Base-by-base conservation (phyloP, 352 stramenopile genomes). In the Globisporangium carolinianum region DNA sequence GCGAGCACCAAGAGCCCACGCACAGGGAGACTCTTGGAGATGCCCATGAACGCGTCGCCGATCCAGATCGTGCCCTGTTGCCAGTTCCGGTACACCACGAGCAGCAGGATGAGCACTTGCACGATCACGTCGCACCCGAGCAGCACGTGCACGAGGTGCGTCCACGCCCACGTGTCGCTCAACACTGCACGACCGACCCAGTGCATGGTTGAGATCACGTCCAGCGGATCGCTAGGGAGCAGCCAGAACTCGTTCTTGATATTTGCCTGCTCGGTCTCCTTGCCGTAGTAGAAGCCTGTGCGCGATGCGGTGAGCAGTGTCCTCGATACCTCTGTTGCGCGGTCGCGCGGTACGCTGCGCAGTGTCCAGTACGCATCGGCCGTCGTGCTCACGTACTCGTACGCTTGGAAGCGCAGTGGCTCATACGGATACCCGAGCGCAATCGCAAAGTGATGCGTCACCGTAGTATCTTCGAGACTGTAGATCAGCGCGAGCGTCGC, bases 11-110 rank as follows among this genome's bases (percentile, higher is more conserved):
- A 62, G 11, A 71, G 39, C 0, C 72, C 72, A 11, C 72, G 72
- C 35, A 69, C 57, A 1, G 76, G 17, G 4, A 82, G 54, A 52
- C 61, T 60, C 5, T 53, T 66, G 0, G 72, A 79, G n/a, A 82
- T 64, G 0, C 61, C 63, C 2, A 66, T 65, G 35, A 82, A 79
- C 3, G 67, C 69, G 43, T 73, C 68, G 7, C 72, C 70, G 12
- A 82, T 59, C 72, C 72, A 80, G 58, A 77, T 55, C 47, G 67
- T 61, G 3, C 70, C 67, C 5, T 53, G 43, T 3, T 58, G 62
- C 7, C 67, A 35, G 36, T 73, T 73, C 36, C 66, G 69, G 6
- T 64, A 71, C 11, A 69, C 65, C 1, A 75, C 54, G 46, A 82
- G 58, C 8, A 62, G 39, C 17, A 82, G 41, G 10, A 79, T 46